Evolutionary conservation across 441 rosid genomes (phyloP), one percentile per base, ranked within the genome.

Genomic region (Jatropha multifida): DNA sequence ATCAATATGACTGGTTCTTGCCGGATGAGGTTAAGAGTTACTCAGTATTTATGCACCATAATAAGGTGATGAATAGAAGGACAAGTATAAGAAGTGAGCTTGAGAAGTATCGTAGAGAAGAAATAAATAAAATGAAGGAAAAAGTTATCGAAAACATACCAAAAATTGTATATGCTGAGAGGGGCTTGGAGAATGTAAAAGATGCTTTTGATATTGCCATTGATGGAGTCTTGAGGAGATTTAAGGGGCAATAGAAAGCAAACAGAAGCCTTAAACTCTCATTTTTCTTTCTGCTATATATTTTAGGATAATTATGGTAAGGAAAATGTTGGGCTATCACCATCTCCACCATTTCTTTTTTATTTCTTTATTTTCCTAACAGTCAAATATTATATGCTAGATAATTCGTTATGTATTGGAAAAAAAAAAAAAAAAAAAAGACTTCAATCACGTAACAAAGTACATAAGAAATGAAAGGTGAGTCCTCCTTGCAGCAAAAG

Each of bases 201-300:
- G 98, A 93, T 48, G 97, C 98, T 2, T 90, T 93, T 17, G 95
- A 93, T 76, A 83, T 90, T 26, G 97, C 97, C 18, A 42, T 93
- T 38, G 97, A 93, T 75, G 93, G 91, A 7, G 90, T 91, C 1
- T 78, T 91, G 75, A 79, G 85, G 80, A 88, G 97, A 78, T 81
- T 89, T 78, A 87, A 85, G 77, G 66, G 37, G 13, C 66, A 5
- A 20, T 26, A 23, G 55, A 48, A 20, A 44, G 7, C 48, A 44
- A 44, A 44, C 7, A 10, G 18, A 51, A 51, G 10, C 17, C 18
- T 51, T 15, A 6, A 1, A 20, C 44, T 7, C 46, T 7, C 40
- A 23, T 0, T 11, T n/a, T 5, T 37, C 70, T 59, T 56, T 6
- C 10, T 32, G 32, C 32, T 32, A 32, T 32, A 2, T 32, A 32